Evolutionary conservation across 2,329 filamentous ascomycete species (phyloP).

Genomic region (Diaporthe citrichinensis): DNA sequence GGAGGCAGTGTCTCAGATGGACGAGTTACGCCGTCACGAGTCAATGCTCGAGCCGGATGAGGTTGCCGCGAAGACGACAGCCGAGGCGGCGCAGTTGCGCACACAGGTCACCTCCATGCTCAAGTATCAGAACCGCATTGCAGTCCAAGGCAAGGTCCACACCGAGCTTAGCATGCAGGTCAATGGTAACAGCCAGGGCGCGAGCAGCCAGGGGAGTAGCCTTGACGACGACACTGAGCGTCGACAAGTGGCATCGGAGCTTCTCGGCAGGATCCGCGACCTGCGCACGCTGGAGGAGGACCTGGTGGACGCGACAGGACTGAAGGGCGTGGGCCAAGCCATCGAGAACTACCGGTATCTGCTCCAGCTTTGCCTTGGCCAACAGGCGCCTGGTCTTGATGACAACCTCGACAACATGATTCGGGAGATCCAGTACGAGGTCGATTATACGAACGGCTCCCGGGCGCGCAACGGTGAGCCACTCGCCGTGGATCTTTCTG

Average conservation of each 20-base stretch:
- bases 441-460: slow-evolving; percentile 57
- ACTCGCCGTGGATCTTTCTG: slow-evolving; percentile 47
- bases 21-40: slow-evolving; percentile 62
- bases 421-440: slow-evolving; percentile 74
- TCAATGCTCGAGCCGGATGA: slow-evolving; percentile 69
- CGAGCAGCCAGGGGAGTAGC: slow-evolving; percentile 47
- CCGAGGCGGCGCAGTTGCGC: slow-evolving; percentile 64
- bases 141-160: slow-evolving; percentile 67
- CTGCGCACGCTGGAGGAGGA: slow-evolving; percentile 75
- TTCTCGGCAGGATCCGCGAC: slow-evolving; percentile 70
- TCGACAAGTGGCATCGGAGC: slow-evolving; percentile 69
- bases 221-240: slow-evolving; percentile 67
- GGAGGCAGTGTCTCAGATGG: slow-evolving; percentile 75
- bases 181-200: slow-evolving; percentile 57
- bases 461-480: slow-evolving; percentile 42
- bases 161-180: slow-evolving; percentile 61
- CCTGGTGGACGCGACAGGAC: slow-evolving; percentile 77
- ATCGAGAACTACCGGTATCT: slow-evolving; percentile 81
- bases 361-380: slow-evolving; percentile 77
- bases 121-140: slow-evolving; percentile 65
- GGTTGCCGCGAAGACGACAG: slow-evolving; percentile 62
- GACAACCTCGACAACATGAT: slow-evolving; percentile 72
- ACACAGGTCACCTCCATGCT: slow-evolving; percentile 52
- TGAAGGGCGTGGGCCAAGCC: slow-evolving; percentile 79
- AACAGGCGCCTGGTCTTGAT: slow-evolving; percentile 79